A percentile compares a stretch with the other conserved stretches of the same genome.
Evolutionary conservation across 2,329 filamentous ascomycete species (phyloP).

Genomic region (Sporothrix pallida): DNA sequence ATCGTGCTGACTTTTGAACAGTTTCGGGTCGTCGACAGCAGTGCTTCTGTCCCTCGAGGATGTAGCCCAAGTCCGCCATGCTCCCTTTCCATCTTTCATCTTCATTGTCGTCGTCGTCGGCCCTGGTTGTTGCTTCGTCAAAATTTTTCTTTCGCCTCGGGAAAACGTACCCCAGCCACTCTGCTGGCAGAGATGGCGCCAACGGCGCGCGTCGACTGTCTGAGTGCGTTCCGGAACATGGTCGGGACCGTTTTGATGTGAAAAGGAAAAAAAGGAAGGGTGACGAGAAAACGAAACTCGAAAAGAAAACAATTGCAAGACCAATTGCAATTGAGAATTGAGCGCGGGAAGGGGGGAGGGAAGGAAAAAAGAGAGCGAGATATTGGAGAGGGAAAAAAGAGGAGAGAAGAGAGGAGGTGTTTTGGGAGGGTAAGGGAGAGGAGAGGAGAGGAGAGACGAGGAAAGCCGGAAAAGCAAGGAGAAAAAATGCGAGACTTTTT

Average conservation of each 20-base stretch:
- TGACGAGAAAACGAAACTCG: slow-evolving; percentile 51
- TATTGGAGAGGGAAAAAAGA: slow-evolving; percentile 27
- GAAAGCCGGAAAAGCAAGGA: slow-evolving; percentile 37
- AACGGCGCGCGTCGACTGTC: slow-evolving; percentile 94
- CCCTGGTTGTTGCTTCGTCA: slow-evolving; percentile 14
- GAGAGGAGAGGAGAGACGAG: slow-evolving; percentile 32
- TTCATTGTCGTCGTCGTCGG: slow-evolving; percentile 4
- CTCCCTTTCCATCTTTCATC: slow-evolving; percentile 43
- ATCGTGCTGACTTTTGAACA: background rate
- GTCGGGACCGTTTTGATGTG: slow-evolving; percentile 43
- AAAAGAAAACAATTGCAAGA: slow-evolving; percentile 53
- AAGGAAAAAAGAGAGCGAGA: slow-evolving; percentile 17
- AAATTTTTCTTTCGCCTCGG: slow-evolving; percentile 1
- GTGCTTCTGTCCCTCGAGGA: background rate
- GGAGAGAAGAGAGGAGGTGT: slow-evolving; percentile 22
- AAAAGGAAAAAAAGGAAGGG: slow-evolving; percentile 47
- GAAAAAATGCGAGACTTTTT: slow-evolving; percentile 37
- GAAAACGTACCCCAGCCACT: slow-evolving; percentile 86
- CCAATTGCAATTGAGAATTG: slow-evolving; percentile 60
- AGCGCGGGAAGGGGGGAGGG: slow-evolving; percentile 28
- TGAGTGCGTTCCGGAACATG: slow-evolving; percentile 99
- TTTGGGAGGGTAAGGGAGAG: slow-evolving; percentile 30
- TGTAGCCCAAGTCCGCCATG: background rate
- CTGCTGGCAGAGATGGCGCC: slow-evolving; percentile 92
- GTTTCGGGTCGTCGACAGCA: background rate